Conservation (phyloP, 1,284 basidiomycete species). For the Inonotus obliquus region DNA sequence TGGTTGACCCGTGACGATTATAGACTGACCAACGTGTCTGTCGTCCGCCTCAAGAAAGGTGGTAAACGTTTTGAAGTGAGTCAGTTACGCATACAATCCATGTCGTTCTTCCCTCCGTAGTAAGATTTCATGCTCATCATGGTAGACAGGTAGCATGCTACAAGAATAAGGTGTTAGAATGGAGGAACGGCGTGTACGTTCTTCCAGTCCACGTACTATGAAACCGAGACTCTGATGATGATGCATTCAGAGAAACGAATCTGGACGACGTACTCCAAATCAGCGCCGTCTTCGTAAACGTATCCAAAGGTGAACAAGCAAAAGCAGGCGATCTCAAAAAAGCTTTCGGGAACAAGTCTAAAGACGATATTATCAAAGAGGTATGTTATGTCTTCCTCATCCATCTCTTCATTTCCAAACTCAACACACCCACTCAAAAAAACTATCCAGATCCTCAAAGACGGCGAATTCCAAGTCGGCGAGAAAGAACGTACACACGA, state of each 20-base stretch:
- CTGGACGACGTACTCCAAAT: conserved; percentile 97
- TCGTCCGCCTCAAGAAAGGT: conserved; percentile 93
- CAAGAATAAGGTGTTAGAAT: conserved; percentile 99
- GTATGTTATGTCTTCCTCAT: conserved; percentile 35
- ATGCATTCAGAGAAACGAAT: conserved; percentile 72
- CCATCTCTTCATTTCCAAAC: neutral
- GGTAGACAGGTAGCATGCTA: conserved; percentile 89
- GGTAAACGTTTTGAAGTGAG: conserved; percentile 95
- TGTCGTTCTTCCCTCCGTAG: neutral
- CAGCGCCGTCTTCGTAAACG: conserved; percentile 93
- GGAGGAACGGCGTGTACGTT: conserved; percentile 79
- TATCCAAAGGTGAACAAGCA: conserved; percentile 93
- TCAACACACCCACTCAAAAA: neutral
- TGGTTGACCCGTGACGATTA: conserved; percentile 5
- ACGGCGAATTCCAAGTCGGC: conserved; percentile 95
- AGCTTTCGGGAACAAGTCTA: conserved; percentile 79
- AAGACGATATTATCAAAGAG: conserved; percentile 79
- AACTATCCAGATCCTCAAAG: conserved; percentile 76
- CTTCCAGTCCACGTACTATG: neutral
- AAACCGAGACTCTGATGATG: neutral
- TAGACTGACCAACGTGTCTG: conserved; percentile 93
- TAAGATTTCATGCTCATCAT: conserved; percentile 9
- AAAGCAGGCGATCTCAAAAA: conserved; percentile 88
- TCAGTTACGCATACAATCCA: conserved; percentile 3
- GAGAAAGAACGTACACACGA: conserved; percentile 96